Conservation (phyloP, 2,329 filamentous ascomycete genomes). For the Fusarium succisae region DNA sequence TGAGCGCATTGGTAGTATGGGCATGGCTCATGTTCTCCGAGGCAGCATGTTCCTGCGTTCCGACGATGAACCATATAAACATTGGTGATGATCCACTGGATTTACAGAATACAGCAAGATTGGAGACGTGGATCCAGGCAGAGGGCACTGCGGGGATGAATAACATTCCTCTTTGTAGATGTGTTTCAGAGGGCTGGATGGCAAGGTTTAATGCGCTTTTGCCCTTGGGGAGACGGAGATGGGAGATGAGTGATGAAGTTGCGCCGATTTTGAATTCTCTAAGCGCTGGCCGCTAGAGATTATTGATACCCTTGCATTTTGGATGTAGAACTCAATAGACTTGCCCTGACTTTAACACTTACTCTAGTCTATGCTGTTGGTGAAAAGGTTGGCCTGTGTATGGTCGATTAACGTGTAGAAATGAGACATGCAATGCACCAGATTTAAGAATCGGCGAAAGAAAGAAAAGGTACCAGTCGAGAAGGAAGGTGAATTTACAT, state of each 20-base stretch:
- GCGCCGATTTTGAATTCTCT: constrained; percentile 33
- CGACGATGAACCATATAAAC: constrained; percentile 37
- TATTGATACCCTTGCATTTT: constrained; percentile 22
- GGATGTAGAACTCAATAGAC: background rate
- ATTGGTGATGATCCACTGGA: constrained; percentile 31
- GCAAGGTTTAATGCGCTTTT: constrained; percentile 35
- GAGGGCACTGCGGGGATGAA: constrained; percentile 41
- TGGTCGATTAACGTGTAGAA: background rate
- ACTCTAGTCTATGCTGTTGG: no score
- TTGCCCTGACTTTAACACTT: no score
- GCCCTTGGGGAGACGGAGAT: constrained; percentile 27
- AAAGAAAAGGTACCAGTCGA: fast-evolving
- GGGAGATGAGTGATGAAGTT: constrained; percentile 35
- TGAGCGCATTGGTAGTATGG: constrained; percentile 49
- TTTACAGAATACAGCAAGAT: constrained; percentile 37
- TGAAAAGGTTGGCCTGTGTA: no score
- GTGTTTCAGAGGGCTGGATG: constrained; percentile 42
- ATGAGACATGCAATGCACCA: background rate
- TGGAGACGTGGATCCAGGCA: constrained; percentile 44
- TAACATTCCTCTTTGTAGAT: constrained; percentile 46
- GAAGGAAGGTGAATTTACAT: no score
- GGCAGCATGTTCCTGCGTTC: constrained; percentile 42
- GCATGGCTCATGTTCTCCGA: constrained; percentile 46
- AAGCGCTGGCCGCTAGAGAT: constrained; percentile 6
- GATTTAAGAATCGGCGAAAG: background rate